Base-by-base conservation (phyloP, 768 basidiomycete genomes). In the Panaeolus papilionaceus region DNA sequence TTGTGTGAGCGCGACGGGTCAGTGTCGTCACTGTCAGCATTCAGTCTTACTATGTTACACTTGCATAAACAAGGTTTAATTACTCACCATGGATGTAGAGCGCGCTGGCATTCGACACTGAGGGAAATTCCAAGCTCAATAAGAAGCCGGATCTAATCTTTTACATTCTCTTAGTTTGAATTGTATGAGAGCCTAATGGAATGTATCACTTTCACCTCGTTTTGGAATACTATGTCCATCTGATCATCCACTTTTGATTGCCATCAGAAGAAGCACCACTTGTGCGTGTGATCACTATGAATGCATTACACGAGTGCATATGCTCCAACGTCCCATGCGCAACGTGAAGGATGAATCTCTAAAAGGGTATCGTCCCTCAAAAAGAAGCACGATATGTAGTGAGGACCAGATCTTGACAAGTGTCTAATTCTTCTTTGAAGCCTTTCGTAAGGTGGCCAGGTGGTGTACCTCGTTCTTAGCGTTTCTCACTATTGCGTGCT, bases 201-300 rank as follows among this genome's bases (percentile, higher is more conserved):
- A 44, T 44, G 42, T 18, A 44, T 33, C 33, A 33, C 2, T 5
- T 33, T 33, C 33, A 33, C 8, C 11, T n/a, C 45, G 20, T 47
- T n/a, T 47, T 47, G n/a, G 3, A 1, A 9, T 14, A 10, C 26
- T 4, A 33, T 28, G 54, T 33, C 54, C 54, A 58, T 58, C 26
- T 58, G 28, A 58, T 58, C 54, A 58, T 33, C 26, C 3, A 16
- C 20, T 4, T 16, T 28, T 58, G 54, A 58, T 58, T 28, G 4
- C 54, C 54, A 58, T 58, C 54, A 58, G 9, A 58, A 58, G 54
- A 58, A 58, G 54, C 54, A 33, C 54, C 54, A 33, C 54, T 28
- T 5, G 11, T 14, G 11, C 54, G 54, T 33, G 54, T 58, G 54
- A 23, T 4, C 18, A 6, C 33, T 3, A 6, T 12, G 33, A 12